These are phyloP conservation scores for Pythium utonaiense DNA, from an alignment of 352 stramenopile genomes.

Conservation along the genomic window DNA sequence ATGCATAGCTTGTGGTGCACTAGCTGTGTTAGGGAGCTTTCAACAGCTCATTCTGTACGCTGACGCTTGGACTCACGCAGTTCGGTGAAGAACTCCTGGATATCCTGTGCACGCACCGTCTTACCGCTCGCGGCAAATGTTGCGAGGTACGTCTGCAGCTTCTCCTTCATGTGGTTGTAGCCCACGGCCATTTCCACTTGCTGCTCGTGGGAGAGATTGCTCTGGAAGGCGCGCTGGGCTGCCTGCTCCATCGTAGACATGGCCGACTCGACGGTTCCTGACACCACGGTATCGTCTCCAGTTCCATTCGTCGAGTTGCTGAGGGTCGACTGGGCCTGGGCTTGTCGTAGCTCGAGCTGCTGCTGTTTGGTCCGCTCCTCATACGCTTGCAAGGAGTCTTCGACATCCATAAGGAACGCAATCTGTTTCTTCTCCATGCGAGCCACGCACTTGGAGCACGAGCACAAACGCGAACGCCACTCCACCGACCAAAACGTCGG, in stretches of 20 bases:
- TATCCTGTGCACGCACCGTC: slow-evolving; percentile 69
- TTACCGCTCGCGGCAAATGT: slow-evolving; percentile 55
- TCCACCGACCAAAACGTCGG: slow-evolving; percentile 69
- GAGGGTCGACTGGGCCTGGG: neutral
- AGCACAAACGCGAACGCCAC: slow-evolving; percentile 56
- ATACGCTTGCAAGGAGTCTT: slow-evolving; percentile 65
- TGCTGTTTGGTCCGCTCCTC: slow-evolving; percentile 40
- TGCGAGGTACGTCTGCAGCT: slow-evolving; percentile 59
- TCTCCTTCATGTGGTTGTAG: slow-evolving; percentile 71
- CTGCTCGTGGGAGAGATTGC: slow-evolving; percentile 59
- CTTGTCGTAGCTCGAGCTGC: neutral
- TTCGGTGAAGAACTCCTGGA: slow-evolving; percentile 62
- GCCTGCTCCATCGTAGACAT: slow-evolving; percentile 38
- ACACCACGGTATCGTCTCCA: neutral
- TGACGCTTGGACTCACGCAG: slow-evolving; percentile 52
- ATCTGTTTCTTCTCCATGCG: slow-evolving; percentile 48
- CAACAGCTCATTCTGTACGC: slow-evolving; percentile 18
- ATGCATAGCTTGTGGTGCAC: neutral
- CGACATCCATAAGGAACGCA: slow-evolving; percentile 54
- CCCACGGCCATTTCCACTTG: slow-evolving; percentile 73
- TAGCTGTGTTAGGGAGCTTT: no score
- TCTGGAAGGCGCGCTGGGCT: slow-evolving; percentile 47
- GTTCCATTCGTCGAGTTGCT: neutral
- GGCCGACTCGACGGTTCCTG: slow-evolving; percentile 6
- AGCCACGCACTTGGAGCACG: slow-evolving; percentile 47